A percentile compares a stretch with the other conserved stretches of the same genome.
phyloP scores from a whole-genome alignment of 2,329 filamentous ascomycete species.

The Orbilia blumenaviensis region DNA sequence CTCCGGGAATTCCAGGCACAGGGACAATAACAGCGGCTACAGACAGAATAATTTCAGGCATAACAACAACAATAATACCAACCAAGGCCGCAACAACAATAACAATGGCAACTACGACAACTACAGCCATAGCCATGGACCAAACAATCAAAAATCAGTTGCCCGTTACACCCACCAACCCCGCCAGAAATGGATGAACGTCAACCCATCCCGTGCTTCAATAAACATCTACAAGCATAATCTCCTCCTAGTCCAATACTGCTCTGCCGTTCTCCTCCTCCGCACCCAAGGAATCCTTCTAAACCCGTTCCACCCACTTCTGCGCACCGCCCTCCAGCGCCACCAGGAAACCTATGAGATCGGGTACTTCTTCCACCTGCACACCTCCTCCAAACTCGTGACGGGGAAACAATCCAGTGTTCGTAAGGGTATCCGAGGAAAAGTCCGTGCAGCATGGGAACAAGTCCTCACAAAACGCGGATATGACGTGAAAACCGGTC shows the following conservation, averaged over 20 bases:
- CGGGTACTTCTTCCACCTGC: constrained; percentile 48
- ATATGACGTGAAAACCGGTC: constrained; percentile 41
- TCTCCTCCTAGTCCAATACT: constrained; percentile 37
- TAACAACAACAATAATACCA: background rate
- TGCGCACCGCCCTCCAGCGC: constrained; percentile 26
- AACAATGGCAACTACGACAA: background rate
- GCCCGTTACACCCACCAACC: background rate
- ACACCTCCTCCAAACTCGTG: constrained; percentile 41
- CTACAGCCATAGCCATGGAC: background rate
- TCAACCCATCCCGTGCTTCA: constrained; percentile 4
- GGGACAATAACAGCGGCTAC: too few species aligned
- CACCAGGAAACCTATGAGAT: constrained; percentile 43
- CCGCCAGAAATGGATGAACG: constrained; percentile 19
- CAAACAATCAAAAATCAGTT: background rate
- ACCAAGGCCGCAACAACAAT: background rate
- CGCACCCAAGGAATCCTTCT: constrained; percentile 31
- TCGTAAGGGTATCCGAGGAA: constrained; percentile 30
- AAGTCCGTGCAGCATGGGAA: constrained; percentile 44
- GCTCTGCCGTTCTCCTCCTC: constrained; percentile 43
- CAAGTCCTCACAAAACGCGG: constrained; percentile 19
- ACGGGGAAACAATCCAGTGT: constrained; percentile 38
- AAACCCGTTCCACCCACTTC: constrained; percentile 50
- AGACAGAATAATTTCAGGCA: background rate
- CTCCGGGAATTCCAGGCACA: background rate
- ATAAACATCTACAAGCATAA: constrained; percentile 24